Evolutionary conservation across 306 rosid species (phyloP), one percentile per base, ranked within the genome.

Genomic region (Dalbergia oliveri): DNA sequence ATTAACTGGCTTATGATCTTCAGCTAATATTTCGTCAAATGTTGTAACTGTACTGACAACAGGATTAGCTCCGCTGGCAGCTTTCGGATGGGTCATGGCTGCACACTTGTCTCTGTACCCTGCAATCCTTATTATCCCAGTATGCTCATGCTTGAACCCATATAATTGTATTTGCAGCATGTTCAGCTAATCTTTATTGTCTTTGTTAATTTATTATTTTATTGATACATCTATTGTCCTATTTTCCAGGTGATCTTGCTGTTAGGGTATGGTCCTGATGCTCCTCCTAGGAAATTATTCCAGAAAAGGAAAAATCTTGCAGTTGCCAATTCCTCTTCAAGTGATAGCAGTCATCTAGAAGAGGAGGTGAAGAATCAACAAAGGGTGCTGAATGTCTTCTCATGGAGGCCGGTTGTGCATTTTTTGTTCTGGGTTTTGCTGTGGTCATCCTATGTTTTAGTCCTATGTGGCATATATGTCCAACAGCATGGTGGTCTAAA

Each of bases 1-100:
- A 72, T 72, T 49, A 37, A 41, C 44, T 69, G 58, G 12, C 44
- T 63, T 70, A 33, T 33, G 62, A 78, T 86, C 63, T 77, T 81
- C 80, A 23, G 67, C 73, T 50, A 45, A 51, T 61, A 66, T 70
- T 81, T 33, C 4, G 14, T 79, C 76, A 82, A 43, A 79, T 72
- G 63, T 77, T 75, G 67, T 56, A 74, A 58, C 53, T 87, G 81
- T 72, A 76, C 63, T 82, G 82, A 54, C 64, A 78, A 80, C 83
- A 93, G 99, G 97, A 81, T 70, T 79, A 69, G 90, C 89, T 78
- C 88, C 92, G 2, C 70, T 93, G 87, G 98, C 98, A 14, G 99
- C 99, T 80, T 93, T 93, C 86, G 98, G 99, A 65, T 95, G 94
- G 97, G 96, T 95, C 86, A 82, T 90, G 92, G 98, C 99, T 50